phyloP scores from a whole-genome alignment of 805 yeast species.

The Saturnispora kantuleensis region DNA sequence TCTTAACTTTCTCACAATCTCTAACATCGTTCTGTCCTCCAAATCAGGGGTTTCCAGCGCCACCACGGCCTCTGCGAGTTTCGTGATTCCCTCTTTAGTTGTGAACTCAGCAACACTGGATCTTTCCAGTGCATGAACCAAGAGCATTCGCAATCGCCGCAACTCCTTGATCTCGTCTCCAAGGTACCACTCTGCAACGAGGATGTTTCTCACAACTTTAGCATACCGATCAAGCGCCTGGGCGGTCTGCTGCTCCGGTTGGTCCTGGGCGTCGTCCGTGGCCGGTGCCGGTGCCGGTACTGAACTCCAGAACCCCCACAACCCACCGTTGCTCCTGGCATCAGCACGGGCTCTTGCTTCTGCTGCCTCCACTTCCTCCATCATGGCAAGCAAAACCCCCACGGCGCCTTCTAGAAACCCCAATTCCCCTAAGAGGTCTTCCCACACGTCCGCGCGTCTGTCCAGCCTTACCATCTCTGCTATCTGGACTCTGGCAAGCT shows the following conservation, averaged over 20 bases:
- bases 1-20: slow-evolving; percentile 19
- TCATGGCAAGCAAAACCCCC: slow-evolving; percentile 5
- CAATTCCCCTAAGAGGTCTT: slow-evolving; percentile 13
- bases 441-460: slow-evolving; percentile 14
- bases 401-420: slow-evolving; percentile 10
- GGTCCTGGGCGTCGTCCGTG: not conserved
- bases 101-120: not conserved
- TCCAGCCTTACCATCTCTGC: slow-evolving; percentile 12
- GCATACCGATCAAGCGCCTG: slow-evolving; percentile 9
- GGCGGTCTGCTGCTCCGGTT: not conserved
- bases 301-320: not conserved
- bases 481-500: slow-evolving; percentile 7
- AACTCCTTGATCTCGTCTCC: slow-evolving; percentile 14
- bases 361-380: slow-evolving; percentile 4
- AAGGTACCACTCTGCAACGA: slow-evolving; percentile 10
- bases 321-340: not conserved
- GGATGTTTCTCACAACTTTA: slow-evolving; percentile 11
- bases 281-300: not conserved
- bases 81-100: slow-evolving; percentile 3
- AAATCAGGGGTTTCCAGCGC: slow-evolving; percentile 5
- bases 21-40: slow-evolving; percentile 13
- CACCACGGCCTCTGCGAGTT: not conserved
- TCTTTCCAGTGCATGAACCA: slow-evolving; percentile 8
- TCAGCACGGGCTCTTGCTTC: not conserved
- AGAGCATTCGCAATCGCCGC: slow-evolving; percentile 3